These are phyloP conservation scores for Agarophyton chilense DNA, from an alignment of 23 red algal species.

Conservation along the genomic window DNA sequence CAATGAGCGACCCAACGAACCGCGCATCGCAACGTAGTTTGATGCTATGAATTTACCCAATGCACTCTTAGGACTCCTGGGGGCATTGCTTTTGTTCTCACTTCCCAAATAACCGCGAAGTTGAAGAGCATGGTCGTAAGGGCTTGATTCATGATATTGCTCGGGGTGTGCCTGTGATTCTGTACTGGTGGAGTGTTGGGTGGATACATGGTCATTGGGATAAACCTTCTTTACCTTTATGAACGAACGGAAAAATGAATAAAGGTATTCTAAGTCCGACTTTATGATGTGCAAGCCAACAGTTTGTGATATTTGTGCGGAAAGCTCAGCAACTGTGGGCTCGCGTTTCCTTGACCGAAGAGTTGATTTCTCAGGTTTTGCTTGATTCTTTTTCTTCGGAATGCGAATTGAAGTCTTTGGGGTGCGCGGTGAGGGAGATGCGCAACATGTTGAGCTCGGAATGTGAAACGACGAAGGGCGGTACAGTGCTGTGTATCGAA, in stretches of 20 bases:
- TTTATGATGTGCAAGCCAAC: slow-evolving; percentile 20
- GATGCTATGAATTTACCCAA: background rate
- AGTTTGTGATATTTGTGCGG: background rate
- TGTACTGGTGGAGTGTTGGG: background rate
- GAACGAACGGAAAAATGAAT: slow-evolving; percentile 15
- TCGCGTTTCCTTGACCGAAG: background rate
- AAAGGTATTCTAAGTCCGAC: background rate
- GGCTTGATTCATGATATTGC: background rate
- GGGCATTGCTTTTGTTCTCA: background rate
- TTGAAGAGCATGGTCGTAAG: background rate
- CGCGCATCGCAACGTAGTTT: background rate
- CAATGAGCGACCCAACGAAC: background rate
- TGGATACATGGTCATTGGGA: background rate
- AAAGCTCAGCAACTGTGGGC: slow-evolving; percentile 12
- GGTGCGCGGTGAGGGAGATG: background rate
- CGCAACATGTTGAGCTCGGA: background rate
- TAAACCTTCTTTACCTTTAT: background rate
- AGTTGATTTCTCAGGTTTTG: background rate
- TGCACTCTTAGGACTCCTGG: background rate
- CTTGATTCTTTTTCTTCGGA: background rate
- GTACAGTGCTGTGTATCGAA: background rate
- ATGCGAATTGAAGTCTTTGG: background rate
- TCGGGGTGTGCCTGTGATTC: background rate
- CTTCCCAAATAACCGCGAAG: too few relatives aligned
- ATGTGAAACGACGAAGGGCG: background rate